Percentiles rank a stretch among this genome's conserved stretches.
These are phyloP conservation scores for Fomitopsis palustris DNA, from an alignment of 1,284 basidiomycete species.

Conservation along the genomic window DNA sequence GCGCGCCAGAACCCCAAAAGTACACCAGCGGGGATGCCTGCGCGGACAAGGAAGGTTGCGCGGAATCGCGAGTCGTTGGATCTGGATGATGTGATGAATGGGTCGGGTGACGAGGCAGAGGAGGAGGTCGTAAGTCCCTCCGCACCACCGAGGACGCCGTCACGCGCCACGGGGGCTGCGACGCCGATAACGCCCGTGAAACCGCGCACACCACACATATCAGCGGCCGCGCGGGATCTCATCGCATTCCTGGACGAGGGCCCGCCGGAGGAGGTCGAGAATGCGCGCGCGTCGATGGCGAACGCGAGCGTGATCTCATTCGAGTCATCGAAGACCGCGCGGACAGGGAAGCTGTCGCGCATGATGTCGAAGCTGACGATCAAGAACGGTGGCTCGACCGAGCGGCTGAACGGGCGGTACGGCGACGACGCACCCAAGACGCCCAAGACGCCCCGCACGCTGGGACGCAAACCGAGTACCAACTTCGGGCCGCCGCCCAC, in stretches of 20 bases:
- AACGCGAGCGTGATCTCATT: conserved; percentile 35
- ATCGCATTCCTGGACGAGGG: conserved; percentile 67
- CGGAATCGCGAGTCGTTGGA: conserved; percentile 66
- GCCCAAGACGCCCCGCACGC: conserved; percentile 14
- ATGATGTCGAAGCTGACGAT: conserved; percentile 76
- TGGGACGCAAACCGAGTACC: conserved; percentile 18
- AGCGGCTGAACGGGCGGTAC: conserved; percentile 32
- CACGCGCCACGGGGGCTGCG: conserved; percentile 10
- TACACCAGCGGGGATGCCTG: conserved; percentile 12
- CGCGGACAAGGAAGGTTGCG: conserved; percentile 46
- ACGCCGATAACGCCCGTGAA: conserved; percentile 17
- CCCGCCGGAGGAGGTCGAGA: conserved; percentile 40
- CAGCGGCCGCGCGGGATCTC: conserved; percentile 51
- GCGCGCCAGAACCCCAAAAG: conserved; percentile 9
- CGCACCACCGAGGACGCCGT: conserved; percentile 17
- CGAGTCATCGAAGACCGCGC: conserved; percentile 35
- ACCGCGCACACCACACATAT: conserved; percentile 32
- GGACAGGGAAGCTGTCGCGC: conserved; percentile 56
- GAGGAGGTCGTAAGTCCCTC: conserved; percentile 7
- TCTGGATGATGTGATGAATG: conserved; percentile 69
- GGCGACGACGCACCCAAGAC: conserved; percentile 21
- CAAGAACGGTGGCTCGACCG: conserved; percentile 49
- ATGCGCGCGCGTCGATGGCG: conserved; percentile 23
- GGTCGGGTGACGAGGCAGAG: conserved; percentile 54
- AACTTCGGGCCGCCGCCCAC: conserved; percentile 19